phyloP scores from a whole-genome alignment of 257 asterid species.

The Haberlea rhodopensis region DNA sequence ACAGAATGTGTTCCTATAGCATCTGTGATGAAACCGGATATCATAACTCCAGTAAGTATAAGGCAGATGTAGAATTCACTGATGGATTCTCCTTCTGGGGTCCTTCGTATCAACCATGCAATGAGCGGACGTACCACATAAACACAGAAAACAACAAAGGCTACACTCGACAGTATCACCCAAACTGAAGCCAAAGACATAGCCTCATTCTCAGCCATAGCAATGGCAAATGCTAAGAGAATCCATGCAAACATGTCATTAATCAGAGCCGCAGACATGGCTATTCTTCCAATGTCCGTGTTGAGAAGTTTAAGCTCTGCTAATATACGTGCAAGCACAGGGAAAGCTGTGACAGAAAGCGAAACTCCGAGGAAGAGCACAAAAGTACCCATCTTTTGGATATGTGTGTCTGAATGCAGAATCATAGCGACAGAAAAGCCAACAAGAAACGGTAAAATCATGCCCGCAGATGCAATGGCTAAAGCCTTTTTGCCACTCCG shows the following conservation, averaged over 20 bases:
- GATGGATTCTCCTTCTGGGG: conserved; percentile 73
- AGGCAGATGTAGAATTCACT: conserved; percentile 71
- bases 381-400: conserved; percentile 62
- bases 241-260: conserved; percentile 95
- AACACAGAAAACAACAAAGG: conserved; percentile 53
- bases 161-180: conserved; percentile 67
- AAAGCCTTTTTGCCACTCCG: conserved; percentile 66
- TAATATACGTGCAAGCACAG: conserved; percentile 81
- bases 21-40: conserved; percentile 81
- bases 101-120: conserved; percentile 43
- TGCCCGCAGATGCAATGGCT: conserved; percentile 63
- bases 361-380: conserved; percentile 86
- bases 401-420: conserved; percentile 44
- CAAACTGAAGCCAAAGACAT: conserved; percentile 62
- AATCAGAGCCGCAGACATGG: conserved; percentile 86
- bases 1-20: conserved; percentile 96
- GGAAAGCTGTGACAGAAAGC: conserved; percentile 86
- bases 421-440: conserved; percentile 65
- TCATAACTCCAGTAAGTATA: conserved; percentile 86
- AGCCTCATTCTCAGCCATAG: conserved; percentile 69
- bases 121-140: conserved; percentile 57
- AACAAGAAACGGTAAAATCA: conserved; percentile 69
- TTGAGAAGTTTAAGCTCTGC: conserved; percentile 93
- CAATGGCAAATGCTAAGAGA: conserved; percentile 74
- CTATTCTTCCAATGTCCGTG: conserved; percentile 74